Base-by-base conservation (phyloP, 306 rosid genomes). In the Inga oerstediana region DNA sequence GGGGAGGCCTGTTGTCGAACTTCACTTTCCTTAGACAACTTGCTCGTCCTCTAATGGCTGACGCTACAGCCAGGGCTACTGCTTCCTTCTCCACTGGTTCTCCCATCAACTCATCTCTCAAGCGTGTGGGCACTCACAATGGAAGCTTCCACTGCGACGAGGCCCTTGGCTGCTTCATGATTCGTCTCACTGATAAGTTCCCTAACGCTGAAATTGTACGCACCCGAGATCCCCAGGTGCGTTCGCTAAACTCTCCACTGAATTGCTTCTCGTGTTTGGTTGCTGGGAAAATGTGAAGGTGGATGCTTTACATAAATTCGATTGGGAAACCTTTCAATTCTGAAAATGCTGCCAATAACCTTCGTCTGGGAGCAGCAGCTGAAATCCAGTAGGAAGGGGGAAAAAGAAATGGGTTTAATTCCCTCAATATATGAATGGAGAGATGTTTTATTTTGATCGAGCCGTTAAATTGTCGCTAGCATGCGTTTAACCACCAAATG, bases 101-200 rank as follows among this genome's bases (percentile, higher is more conserved):
- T 44, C 85, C 92, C 30, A 27, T 37, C 80, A 48, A 85, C 75
- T 72, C 86, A 17, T 75, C 93, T 1, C 48, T 83, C 0, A 96
- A 86, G 94, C 97, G 93, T 83, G 97, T 94, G 2, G 99, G 99
- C 54, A 97, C 99, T 7, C 99, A 97, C 85, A 93, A 97, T 30
- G 99, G 99, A 8, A 89, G 93, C 89, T 97, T 97, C 87, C 99
- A 97, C 85, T 97, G 99, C 82, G 99, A 97, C 59, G 98, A 97
- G 85, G 99, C 99, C 51, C 97, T 97, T 74, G 99, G 98, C 43
- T 97, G 98, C 91, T 97, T 97, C 93, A 97, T 97, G 99, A 92
- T 97, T 90, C 98, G 98, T 61, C 97, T 90, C 79, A 86, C 99
- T 9, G 45, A 88, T n/a, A 92, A 84, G 77, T 97, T 89, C 86